These are phyloP conservation scores for Boechera stricta DNA, from an alignment of 345 rosid genomes.

Conservation along the genomic window DNA sequence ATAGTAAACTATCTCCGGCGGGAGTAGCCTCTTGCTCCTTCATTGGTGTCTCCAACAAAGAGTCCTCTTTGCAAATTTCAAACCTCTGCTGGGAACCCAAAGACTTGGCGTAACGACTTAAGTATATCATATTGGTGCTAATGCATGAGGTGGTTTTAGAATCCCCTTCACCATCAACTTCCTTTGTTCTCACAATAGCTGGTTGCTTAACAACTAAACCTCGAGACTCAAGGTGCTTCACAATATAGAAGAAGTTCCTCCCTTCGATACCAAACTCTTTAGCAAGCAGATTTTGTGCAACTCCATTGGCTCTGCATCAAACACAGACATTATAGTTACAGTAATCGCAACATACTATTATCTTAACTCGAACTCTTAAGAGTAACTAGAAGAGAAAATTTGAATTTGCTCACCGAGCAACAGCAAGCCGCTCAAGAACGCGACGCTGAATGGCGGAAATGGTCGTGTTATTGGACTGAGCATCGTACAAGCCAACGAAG, in stretches of 20 bases:
- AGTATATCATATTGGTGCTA: slow-evolving; percentile 64
- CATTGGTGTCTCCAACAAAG: slow-evolving; percentile 39
- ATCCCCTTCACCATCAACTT: slow-evolving; percentile 68
- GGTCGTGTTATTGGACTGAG: slow-evolving; percentile 41
- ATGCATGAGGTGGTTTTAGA: slow-evolving; percentile 59
- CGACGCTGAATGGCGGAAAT: slow-evolving; percentile 57
- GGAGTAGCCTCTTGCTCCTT: slow-evolving; percentile 47
- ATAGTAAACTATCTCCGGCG: slow-evolving; percentile 46
- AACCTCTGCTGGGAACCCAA: slow-evolving; percentile 73
- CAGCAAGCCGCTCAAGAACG: slow-evolving; percentile 68
- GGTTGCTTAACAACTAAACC: slow-evolving; percentile 75
- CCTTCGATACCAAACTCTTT: slow-evolving; percentile 80
- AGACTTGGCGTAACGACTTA: slow-evolving; percentile 77
- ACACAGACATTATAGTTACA: not conserved
- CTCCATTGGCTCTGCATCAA: slow-evolving; percentile 65
- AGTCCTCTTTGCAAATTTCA: slow-evolving; percentile 71
- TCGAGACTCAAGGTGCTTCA: slow-evolving; percentile 76
- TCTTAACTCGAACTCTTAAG: not conserved
- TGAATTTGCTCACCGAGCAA: slow-evolving; percentile 51
- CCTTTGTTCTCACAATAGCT: slow-evolving; percentile 76
- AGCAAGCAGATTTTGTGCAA: slow-evolving; percentile 75
- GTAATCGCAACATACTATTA: not conserved
- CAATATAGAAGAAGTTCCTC: slow-evolving; percentile 68
- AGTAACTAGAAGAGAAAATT: not conserved
- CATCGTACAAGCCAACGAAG: slow-evolving; percentile 72